phyloP scores from a whole-genome alignment of 768 basidiomycete species.

The Dioszegia crocea region DNA sequence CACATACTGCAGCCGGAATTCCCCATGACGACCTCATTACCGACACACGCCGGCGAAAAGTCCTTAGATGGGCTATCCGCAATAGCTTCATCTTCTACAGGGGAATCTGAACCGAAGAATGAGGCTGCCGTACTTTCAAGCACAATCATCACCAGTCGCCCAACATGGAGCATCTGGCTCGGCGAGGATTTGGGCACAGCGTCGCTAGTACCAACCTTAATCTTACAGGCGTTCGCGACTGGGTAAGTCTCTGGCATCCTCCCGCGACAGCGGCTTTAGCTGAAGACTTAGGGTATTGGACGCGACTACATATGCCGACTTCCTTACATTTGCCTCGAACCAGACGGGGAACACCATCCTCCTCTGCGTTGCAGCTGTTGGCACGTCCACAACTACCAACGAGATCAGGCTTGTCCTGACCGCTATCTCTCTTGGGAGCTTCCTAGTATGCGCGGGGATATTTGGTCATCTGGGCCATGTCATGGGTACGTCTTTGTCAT shows the following conservation, averaged over 20 bases:
- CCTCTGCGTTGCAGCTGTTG: conserved; percentile 30
- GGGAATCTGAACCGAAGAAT: no score
- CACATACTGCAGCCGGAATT: no score
- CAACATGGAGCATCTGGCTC: no score
- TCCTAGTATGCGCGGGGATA: conserved; percentile 25
- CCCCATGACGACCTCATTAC: not conserved
- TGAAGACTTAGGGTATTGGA: conserved; percentile 26
- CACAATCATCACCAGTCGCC: no score
- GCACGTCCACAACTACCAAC: conserved; percentile 9
- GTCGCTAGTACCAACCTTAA: conserved; percentile 21
- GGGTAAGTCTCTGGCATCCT: conserved; percentile 18
- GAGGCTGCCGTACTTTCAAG: no score
- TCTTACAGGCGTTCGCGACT: conserved; percentile 34
- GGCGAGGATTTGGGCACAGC: conserved; percentile 19
- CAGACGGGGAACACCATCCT: conserved; percentile 44
- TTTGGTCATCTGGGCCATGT: conserved; percentile 39
- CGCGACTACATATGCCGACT: conserved; percentile 42
- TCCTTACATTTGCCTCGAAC: conserved; percentile 38
- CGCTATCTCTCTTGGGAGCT: conserved; percentile 31
- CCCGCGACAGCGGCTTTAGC: not conserved
- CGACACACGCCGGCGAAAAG: no score
- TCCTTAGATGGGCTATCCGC: no score
- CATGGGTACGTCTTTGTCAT: conserved; percentile 19
- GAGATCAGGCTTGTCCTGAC: conserved; percentile 20
- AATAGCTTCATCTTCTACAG: no score